Conservation (phyloP, 768 basidiomycete species). For the Chalciporus sphaerocephalus region DNA sequence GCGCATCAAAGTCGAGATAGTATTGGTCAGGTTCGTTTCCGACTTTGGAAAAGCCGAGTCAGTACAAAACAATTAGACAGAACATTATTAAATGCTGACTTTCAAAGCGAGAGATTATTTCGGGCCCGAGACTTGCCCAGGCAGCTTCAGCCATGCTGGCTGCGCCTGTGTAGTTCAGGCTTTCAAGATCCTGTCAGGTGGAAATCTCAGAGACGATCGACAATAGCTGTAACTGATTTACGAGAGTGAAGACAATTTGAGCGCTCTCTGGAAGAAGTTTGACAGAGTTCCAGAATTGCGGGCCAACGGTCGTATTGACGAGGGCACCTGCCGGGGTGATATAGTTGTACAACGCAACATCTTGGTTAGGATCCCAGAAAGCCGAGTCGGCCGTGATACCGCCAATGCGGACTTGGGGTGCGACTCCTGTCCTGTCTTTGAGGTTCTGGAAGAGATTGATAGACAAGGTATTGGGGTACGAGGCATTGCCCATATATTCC, state of each 20-base stretch:
- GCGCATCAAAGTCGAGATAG: slow-evolving; percentile 35
- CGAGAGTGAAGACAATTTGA: slow-evolving; percentile 43
- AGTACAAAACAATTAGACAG: background rate
- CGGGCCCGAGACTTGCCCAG: slow-evolving; percentile 32
- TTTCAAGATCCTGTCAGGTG: too few species aligned
- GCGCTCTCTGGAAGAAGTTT: slow-evolving; percentile 42
- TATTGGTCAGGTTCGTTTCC: slow-evolving; percentile 58
- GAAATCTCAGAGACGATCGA: too few species aligned
- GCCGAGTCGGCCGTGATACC: slow-evolving; percentile 55
- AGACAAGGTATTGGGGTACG: slow-evolving; percentile 41
- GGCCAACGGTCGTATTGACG: slow-evolving; percentile 49
- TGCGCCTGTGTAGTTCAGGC: slow-evolving; percentile 41
- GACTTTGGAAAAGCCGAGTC: slow-evolving; percentile 24
- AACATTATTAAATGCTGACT: slow-evolving; percentile 26
- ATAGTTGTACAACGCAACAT: slow-evolving; percentile 34
- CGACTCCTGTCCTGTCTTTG: slow-evolving; percentile 39
- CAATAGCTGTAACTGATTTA: too few species aligned
- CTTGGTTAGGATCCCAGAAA: slow-evolving; percentile 42
- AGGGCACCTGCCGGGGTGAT: slow-evolving; percentile 41
- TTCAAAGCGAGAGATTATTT: slow-evolving; percentile 42
- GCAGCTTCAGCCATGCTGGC: slow-evolving; percentile 43
- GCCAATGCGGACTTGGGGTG: slow-evolving; percentile 49
- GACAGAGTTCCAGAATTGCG: slow-evolving; percentile 46
- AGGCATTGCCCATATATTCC: slow-evolving; percentile 44
- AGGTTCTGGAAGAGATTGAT: slow-evolving; percentile 44